Evolutionary conservation across 1,284 basidiomycete genomes (phyloP).

Genomic region (Vanrija sp.): DNA sequence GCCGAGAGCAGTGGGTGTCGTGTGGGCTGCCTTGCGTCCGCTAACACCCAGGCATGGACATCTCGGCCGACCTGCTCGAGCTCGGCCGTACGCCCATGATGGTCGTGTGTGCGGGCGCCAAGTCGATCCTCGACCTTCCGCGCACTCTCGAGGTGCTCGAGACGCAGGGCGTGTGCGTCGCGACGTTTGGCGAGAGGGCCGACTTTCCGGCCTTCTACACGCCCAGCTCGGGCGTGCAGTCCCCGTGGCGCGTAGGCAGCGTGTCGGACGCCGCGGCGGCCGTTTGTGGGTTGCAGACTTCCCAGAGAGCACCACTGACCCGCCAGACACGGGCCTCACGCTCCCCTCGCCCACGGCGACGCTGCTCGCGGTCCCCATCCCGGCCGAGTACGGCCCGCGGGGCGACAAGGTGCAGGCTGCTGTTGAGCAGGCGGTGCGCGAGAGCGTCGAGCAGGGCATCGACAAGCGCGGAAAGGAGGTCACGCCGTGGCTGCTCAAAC

Average conservation of each 20-base stretch:
- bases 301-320: slow-evolving; percentile 3
- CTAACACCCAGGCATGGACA: slow-evolving; percentile 71
- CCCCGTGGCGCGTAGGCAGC: slow-evolving; percentile 15
- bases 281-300: slow-evolving; percentile 18
- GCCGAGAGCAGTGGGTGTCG: slow-evolving; percentile 69
- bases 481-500: slow-evolving; percentile 88
- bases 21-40: not conserved
- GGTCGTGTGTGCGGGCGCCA: slow-evolving; percentile 89
- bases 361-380: slow-evolving; percentile 88
- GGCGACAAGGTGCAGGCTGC: slow-evolving; percentile 71
- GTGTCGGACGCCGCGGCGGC: slow-evolving; percentile 20
- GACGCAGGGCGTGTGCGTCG: slow-evolving; percentile 89
- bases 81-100: slow-evolving; percentile 74
- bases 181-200: slow-evolving; percentile 67
- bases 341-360: slow-evolving; percentile 49
- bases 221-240: slow-evolving; percentile 66
- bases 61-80: slow-evolving; percentile 86
- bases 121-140: slow-evolving; percentile 93
- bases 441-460: slow-evolving; percentile 78
- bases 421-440: slow-evolving; percentile 79
- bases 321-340: slow-evolving; percentile 38
- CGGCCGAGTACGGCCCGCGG: slow-evolving; percentile 63
- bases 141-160: slow-evolving; percentile 92
- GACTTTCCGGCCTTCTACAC: slow-evolving; percentile 93
- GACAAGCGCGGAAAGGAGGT: slow-evolving; percentile 81